These are phyloP conservation scores for Colletotrichum viniferum DNA, from an alignment of 2,329 filamentous ascomycete genomes.

Conservation along the genomic window DNA sequence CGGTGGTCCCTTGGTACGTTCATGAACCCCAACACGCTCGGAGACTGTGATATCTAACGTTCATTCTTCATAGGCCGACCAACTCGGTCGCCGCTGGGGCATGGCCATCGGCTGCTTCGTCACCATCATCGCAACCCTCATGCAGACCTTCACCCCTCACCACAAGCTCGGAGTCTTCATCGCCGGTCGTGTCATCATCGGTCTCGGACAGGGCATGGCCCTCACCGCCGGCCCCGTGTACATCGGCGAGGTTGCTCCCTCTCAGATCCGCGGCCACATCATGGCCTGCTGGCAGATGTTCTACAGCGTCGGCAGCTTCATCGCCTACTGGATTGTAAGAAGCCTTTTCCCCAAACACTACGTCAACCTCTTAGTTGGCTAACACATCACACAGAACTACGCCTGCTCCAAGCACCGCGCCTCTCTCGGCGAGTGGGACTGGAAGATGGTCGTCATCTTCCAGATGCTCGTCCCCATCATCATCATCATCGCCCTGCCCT, in stretches of 20 bases:
- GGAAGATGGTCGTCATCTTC: slow-evolving; percentile 75
- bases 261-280: slow-evolving; percentile 56
- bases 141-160: slow-evolving; percentile 68
- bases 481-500: slow-evolving; percentile 66
- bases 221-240: slow-evolving; percentile 22
- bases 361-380: not conserved
- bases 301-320: slow-evolving; percentile 66
- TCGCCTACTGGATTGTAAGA: slow-evolving; percentile 48
- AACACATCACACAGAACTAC: slow-evolving; percentile 36
- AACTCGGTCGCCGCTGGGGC: slow-evolving; percentile 64
- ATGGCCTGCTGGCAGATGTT: slow-evolving; percentile 73
- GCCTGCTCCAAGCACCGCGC: slow-evolving; percentile 60
- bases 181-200: slow-evolving; percentile 70
- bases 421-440: slow-evolving; percentile 72
- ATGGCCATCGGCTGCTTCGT: slow-evolving; percentile 69
- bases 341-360: not conserved
- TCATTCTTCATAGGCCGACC: slow-evolving; percentile 49
- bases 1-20: slow-evolving; percentile 60
- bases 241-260: slow-evolving; percentile 22
- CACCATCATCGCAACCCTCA: slow-evolving; percentile 70
- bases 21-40: not conserved
- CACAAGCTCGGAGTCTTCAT: slow-evolving; percentile 70
- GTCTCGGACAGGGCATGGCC: slow-evolving; percentile 72
- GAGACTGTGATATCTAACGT: not conserved
- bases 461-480: slow-evolving; percentile 70